phyloP scores from a whole-genome alignment of 2,329 filamentous ascomycete species.

The Alternaria arborescens region DNA sequence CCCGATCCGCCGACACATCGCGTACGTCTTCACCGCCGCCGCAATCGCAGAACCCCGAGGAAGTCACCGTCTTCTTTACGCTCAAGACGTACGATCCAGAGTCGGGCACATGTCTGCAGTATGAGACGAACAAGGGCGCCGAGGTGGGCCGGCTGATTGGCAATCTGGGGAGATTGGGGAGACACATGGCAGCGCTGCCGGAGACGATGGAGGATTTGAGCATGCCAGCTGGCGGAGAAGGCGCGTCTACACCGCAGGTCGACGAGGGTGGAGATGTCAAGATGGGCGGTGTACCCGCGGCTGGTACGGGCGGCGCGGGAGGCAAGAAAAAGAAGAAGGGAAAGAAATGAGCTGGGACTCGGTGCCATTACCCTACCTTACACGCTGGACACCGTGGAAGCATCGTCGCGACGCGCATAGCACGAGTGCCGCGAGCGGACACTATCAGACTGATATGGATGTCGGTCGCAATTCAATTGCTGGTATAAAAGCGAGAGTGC shows the following conservation, averaged over 20 bases:
- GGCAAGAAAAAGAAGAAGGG: slow-evolving; percentile 62
- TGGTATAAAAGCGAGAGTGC: background rate
- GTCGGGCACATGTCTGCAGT: slow-evolving; percentile 86
- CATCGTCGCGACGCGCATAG: background rate
- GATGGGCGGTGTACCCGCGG: slow-evolving; percentile 35
- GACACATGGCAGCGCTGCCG: slow-evolving; percentile 63
- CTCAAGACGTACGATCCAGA: slow-evolving; percentile 90
- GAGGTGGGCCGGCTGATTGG: slow-evolving; percentile 86
- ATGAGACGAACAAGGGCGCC: slow-evolving; percentile 87
- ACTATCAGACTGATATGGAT: background rate
- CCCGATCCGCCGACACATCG: slow-evolving; percentile 34
- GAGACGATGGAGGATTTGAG: slow-evolving; percentile 52
- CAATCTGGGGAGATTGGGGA: slow-evolving; percentile 77
- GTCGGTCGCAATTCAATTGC: background rate
- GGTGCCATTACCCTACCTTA: background rate
- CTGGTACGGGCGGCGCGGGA: slow-evolving; percentile 35
- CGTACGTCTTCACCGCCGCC: slow-evolving; percentile 44
- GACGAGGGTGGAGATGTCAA: slow-evolving; percentile 44
- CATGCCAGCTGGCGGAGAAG: slow-evolving; percentile 40
- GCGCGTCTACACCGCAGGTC: slow-evolving; percentile 42
- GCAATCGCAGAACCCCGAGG: slow-evolving; percentile 34
- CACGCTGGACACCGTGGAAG: no score
- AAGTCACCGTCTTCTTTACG: slow-evolving; percentile 69
- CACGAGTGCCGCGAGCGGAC: background rate
- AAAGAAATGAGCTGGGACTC: slow-evolving; percentile 54